These are phyloP conservation scores for Vitis vinifera DNA, from an alignment of 164 flowering plant species.

Conservation along the genomic window DNA sequence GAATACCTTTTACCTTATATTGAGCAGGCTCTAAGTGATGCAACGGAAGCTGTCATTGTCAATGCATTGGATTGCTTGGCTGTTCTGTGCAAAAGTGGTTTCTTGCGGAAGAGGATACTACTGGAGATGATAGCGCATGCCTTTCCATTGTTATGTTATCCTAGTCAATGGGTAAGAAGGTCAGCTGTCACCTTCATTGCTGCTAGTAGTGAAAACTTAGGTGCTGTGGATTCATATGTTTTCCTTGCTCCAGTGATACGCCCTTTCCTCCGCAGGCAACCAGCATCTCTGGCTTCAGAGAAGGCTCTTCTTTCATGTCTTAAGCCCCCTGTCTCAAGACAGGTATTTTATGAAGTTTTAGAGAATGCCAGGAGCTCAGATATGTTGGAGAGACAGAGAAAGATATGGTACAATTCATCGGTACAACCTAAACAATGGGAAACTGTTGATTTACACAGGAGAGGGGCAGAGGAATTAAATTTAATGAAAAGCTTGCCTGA, in stretches of 20 bases:
- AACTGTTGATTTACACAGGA: conserved; percentile 39
- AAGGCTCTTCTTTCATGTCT: conserved; percentile 75
- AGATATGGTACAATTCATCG: conserved; percentile 88
- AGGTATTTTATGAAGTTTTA: conserved; percentile 62
- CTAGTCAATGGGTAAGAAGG: conserved; percentile 94
- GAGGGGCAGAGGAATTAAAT: conserved; percentile 44
- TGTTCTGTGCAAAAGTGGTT: conserved; percentile 70
- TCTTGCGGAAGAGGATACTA: conserved; percentile 73
- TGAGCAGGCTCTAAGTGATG: conserved; percentile 91
- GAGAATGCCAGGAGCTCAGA: conserved; percentile 87
- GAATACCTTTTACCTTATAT: conserved; percentile 97
- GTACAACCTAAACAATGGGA: conserved; percentile 57
- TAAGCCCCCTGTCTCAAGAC: conserved; percentile 80
- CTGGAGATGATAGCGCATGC: conserved; percentile 91
- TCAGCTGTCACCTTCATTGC: conserved; percentile 79
- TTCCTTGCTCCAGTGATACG: conserved; percentile 81
- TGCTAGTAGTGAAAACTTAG: conserved; percentile 80
- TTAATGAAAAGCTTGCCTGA: conserved; percentile 54
- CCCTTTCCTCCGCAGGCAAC: conserved; percentile 85
- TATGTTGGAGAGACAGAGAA: conserved; percentile 96
- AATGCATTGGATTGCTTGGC: conserved; percentile 92
- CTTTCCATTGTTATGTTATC: conserved; percentile 79
- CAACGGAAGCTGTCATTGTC: conserved; percentile 84
- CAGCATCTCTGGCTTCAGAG: conserved; percentile 83
- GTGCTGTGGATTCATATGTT: conserved; percentile 92